Evolutionary conservation across 192 early-diverging fungal species (phyloP).

Genomic region (Glomus cerebriforme): DNA sequence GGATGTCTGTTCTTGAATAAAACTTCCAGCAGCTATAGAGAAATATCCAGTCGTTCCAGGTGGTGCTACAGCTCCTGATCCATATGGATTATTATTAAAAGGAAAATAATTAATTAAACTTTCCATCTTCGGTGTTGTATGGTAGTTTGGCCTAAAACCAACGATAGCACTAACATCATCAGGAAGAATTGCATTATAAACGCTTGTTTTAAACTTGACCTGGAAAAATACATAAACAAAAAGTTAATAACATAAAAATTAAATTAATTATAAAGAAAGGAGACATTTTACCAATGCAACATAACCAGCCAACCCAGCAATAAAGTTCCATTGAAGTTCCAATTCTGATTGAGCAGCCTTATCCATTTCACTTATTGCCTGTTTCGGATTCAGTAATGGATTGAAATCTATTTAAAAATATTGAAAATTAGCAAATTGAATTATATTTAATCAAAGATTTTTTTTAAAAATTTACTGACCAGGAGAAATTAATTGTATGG

Average conservation of each 20-base stretch:
- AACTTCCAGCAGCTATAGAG: constrained; percentile 17
- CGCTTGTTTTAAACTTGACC: not conserved
- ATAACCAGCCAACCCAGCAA: not conserved
- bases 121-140: not conserved
- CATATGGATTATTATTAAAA: not conserved
- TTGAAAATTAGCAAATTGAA: not conserved
- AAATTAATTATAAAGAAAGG: not conserved
- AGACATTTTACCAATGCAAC: constrained; percentile 2
- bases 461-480: not conserved
- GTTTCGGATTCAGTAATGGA: not conserved
- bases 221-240: not conserved
- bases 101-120: not conserved
- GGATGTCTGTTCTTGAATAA: not conserved
- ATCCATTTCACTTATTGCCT: not conserved
- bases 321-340: not conserved
- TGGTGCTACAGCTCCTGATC: too few species aligned
- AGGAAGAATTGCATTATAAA: not conserved
- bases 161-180: not conserved
- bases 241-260: not conserved
- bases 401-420: not conserved
- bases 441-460: not conserved
- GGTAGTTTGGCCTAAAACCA: not conserved
- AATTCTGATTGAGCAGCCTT: not conserved
- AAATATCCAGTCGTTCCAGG: constrained; percentile 3
- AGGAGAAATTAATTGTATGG: not conserved